These are phyloP conservation scores for Cladosporium velox DNA, from an alignment of 2,329 filamentous ascomycete genomes.

Conservation along the genomic window DNA sequence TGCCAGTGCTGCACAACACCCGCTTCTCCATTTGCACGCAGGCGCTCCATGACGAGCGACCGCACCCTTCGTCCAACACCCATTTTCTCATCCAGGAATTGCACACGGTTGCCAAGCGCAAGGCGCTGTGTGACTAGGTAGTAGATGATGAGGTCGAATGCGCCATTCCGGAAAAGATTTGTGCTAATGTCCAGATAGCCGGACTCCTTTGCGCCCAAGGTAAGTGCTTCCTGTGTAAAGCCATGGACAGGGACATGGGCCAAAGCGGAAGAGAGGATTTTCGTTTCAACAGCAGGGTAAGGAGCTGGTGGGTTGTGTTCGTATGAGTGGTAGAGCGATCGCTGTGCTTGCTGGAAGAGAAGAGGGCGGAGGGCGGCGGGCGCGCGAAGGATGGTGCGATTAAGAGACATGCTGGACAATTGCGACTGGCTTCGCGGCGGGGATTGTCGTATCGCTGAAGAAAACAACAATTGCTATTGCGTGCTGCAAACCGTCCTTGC, in stretches of 20 bases:
- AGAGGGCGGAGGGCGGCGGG: slow-evolving; percentile 32
- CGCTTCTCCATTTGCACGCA: slow-evolving; percentile 68
- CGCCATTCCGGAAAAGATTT: slow-evolving; percentile 75
- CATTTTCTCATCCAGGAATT: slow-evolving; percentile 43
- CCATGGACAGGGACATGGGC: slow-evolving; percentile 76
- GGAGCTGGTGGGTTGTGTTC: slow-evolving; percentile 64
- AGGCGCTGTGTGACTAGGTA: slow-evolving; percentile 70
- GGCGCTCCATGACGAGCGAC: slow-evolving; percentile 70
- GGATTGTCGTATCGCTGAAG: neutral
- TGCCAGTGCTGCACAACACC: slow-evolving; percentile 76
- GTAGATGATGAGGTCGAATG: slow-evolving; percentile 79
- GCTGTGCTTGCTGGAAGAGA: slow-evolving; percentile 26
- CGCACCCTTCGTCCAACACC: slow-evolving; percentile 67
- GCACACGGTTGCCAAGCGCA: slow-evolving; percentile 54
- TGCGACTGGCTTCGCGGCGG: slow-evolving; percentile 4
- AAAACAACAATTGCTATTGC: neutral
- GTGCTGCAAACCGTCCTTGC: neutral
- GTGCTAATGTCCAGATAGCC: slow-evolving; percentile 86
- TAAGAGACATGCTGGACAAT: slow-evolving; percentile 26
- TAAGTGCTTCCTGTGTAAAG: slow-evolving; percentile 74
- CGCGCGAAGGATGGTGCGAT: slow-evolving; percentile 31
- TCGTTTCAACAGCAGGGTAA: slow-evolving; percentile 69
- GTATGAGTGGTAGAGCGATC: slow-evolving; percentile 67
- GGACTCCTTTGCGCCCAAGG: slow-evolving; percentile 76
- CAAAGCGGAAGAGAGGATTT: slow-evolving; percentile 81